Evolutionary conservation across 139 green algal genomes (phyloP).

Genomic region (Closterium sp.): DNA sequence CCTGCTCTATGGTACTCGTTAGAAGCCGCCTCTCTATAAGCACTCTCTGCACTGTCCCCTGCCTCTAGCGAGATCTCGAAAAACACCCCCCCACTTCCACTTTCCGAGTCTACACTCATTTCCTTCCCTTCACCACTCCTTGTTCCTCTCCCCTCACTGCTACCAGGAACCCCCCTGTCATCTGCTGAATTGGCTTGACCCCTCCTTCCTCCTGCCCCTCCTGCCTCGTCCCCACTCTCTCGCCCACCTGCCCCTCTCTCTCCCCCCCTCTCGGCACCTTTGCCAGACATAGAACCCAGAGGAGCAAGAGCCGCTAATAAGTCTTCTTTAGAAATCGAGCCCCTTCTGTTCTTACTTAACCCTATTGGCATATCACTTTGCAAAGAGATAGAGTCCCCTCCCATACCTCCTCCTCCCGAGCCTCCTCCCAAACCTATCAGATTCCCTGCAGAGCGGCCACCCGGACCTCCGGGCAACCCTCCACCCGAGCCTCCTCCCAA

Average conservation of each 20-base stretch:
- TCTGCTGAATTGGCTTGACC: no score
- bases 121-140: neutral
- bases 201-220: neutral
- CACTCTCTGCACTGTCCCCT: neutral
- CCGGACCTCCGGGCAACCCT: neutral
- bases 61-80: neutral
- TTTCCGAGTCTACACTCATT: neutral
- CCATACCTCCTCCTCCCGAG: neutral
- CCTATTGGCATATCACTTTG: neutral
- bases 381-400: neutral
- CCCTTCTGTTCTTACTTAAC: neutral
- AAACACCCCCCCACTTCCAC: neutral
- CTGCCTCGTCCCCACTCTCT: neutral
- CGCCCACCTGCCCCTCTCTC: neutral
- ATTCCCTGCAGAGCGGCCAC: neutral
- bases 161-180: neutral
- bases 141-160: neutral
- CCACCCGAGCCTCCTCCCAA: neutral
- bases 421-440: neutral
- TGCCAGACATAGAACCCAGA: neutral
- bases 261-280: neutral
- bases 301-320: neutral
- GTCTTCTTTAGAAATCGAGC: neutral
- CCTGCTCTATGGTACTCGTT: neutral
- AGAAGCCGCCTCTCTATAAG: neutral